Conservation (phyloP, 352 stramenopile genomes). For the Globisporangium nunn region DNA sequence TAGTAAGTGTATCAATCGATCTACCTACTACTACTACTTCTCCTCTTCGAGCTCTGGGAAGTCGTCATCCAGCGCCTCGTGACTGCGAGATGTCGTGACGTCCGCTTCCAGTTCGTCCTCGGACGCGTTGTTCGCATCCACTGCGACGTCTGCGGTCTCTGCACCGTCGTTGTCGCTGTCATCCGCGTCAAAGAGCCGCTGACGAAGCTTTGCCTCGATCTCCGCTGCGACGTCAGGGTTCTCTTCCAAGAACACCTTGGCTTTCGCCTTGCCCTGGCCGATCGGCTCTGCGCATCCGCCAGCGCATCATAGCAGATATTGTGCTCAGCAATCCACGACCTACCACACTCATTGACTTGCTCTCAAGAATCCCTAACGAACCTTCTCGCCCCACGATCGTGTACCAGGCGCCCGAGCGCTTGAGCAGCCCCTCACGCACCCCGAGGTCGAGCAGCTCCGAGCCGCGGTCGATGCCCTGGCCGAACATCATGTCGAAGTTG, state of each 20-base stretch:
- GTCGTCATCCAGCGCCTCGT: neutral
- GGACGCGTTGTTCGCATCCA: conserved; percentile 5
- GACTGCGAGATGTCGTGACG: neutral
- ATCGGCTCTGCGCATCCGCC: conserved; percentile 52
- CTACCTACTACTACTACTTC: neutral
- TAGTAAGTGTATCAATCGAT: neutral
- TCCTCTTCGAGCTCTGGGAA: conserved; percentile 7
- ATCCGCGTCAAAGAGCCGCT: conserved; percentile 42
- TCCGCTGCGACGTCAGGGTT: conserved; percentile 63
- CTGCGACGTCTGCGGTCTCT: conserved; percentile 1
- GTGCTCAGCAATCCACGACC: neutral
- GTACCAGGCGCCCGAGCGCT: conserved; percentile 81
- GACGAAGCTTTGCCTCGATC: conserved; percentile 67
- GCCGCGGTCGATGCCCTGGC: conserved; percentile 91
- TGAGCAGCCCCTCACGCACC: conserved; percentile 63
- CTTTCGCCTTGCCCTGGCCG: conserved; percentile 76
- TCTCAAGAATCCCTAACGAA: conserved; percentile 13
- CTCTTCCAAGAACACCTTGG: conserved; percentile 72
- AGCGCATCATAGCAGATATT: neutral
- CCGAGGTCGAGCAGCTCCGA: conserved; percentile 78
- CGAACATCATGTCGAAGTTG: conserved; percentile 97
- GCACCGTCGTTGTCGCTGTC: conserved; percentile 5
- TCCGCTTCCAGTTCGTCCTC: conserved; percentile 2
- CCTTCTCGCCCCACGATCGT: conserved; percentile 50
- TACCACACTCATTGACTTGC: neutral